Evolutionary conservation across 345 rosid species (phyloP).

Genomic region (Trapa incisa): DNA sequence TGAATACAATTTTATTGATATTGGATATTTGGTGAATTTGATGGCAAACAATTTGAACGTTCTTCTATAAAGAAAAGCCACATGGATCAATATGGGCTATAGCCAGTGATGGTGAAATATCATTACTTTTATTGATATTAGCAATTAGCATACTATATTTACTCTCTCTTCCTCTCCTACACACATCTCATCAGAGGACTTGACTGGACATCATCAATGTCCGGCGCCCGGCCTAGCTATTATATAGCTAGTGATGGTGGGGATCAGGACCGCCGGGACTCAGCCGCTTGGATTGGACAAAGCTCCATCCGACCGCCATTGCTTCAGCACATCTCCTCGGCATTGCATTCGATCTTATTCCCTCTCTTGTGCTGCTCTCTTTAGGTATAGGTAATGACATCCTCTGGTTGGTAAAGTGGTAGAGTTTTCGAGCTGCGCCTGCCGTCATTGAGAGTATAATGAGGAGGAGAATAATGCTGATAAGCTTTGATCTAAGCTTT

Average conservation of each 20-base stretch:
- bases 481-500: not conserved
- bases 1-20: too few relatives aligned
- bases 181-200: too few relatives aligned
- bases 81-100: too few relatives aligned
- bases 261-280: conserved; percentile 77
- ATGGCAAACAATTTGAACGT: too few relatives aligned
- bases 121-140: too few relatives aligned
- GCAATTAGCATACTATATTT: too few relatives aligned
- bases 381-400: conserved; percentile 25
- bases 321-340: conserved; percentile 7
- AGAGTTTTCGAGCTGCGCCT: not conserved
- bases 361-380: conserved; percentile 30
- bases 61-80: too few relatives aligned
- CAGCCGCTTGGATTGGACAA: conserved; percentile 20
- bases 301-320: conserved; percentile 14
- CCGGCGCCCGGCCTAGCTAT: not conserved
- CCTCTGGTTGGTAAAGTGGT: conserved; percentile 5
- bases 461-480: conserved; percentile 11
- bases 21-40: too few relatives aligned
- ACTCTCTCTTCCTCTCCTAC: too few relatives aligned
- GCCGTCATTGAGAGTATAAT: conserved; percentile 11
- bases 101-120: too few relatives aligned
- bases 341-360: conserved; percentile 27
- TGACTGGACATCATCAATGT: too few relatives aligned
- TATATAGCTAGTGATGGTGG: conserved; percentile 32